Base-by-base conservation (phyloP, 2,329 filamentous ascomycete species). In the Diaporthe nobilis region DNA sequence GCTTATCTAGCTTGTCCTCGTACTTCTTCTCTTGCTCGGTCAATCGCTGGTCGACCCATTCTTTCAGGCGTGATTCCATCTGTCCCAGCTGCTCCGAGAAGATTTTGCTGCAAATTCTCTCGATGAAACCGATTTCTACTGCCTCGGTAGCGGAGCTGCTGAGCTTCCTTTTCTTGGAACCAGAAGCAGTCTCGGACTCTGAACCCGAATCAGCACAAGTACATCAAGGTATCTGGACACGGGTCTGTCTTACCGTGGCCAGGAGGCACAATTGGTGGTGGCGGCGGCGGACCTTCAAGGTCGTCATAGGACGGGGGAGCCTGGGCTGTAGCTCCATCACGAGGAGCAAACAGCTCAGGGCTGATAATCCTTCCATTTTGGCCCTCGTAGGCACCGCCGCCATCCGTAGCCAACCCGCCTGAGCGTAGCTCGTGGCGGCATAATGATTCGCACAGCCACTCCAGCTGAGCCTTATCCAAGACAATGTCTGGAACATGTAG, bases 241-340 rank as follows among this genome's bases (percentile, higher is more conserved):
- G 3, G 5, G 10, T 42, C 34, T 5, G 4, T 68, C 65, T 53
- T 53, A 68, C 65, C 65, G 9, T 68, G 34, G 61, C 20, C 61
- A 1, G 39, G 25, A 34, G 61, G 42, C 61, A 34, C 61, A 28
- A 68, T 68, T 28, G 65, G 65, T 39, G 65, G 65, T 1, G 65
- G 47, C 3, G 72, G 72, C 25, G 72, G 75, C 17, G 58, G 58
- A 31, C 34, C 65, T 20, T 70, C 65, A 17, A 74, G 25, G 31
- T 76, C 67, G 7, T 67, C 68, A 15, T 76, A 76, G n/a, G 72
- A 76, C 1, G 72, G 75, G 17, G 67, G 75, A 15, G 25, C 31
- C 5, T 68, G 57, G 25, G 20, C 47, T n/a, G 49, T n/a, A 31
- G 20, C 63, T n/a, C 53, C 53, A 63, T 63, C 25, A 28, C 65